These are phyloP conservation scores for Symmetrospora coprosmae DNA, from an alignment of 768 basidiomycete genomes.

Conservation along the genomic window DNA sequence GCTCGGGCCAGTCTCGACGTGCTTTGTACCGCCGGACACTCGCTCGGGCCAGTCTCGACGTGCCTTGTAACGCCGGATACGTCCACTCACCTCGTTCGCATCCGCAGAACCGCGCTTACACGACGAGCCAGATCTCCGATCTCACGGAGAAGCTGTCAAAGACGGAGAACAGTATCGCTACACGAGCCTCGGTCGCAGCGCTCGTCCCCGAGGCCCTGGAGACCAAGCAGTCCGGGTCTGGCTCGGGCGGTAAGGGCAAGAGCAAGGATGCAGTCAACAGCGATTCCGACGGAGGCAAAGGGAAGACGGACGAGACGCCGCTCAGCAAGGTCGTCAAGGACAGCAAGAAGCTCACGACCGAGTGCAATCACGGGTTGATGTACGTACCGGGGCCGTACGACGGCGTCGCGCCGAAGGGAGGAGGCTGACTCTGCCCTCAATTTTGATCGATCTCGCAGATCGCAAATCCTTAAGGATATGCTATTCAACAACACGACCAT, in stretches of 20 bases:
- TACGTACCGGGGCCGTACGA: background rate
- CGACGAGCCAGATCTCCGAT: slow-evolving; percentile 78
- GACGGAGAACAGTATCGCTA: slow-evolving; percentile 30
- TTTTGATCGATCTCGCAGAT: background rate
- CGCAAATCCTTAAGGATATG: slow-evolving; percentile 12
- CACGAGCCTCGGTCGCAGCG: slow-evolving; percentile 38
- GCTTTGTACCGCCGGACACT: background rate
- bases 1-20: too few species aligned
- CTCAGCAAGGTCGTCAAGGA: slow-evolving; percentile 82
- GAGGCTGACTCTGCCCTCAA: background rate
- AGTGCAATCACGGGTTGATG: slow-evolving; percentile 20
- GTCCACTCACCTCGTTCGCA: background rate
- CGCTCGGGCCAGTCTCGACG: background rate
- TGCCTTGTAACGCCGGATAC: background rate
- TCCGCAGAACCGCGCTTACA: slow-evolving; percentile 75
- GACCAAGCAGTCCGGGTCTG: slow-evolving; percentile 41
- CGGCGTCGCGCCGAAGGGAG: background rate
- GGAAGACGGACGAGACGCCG: slow-evolving; percentile 74
- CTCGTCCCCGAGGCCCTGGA: slow-evolving; percentile 44
- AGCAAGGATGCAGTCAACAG: slow-evolving; percentile 25
- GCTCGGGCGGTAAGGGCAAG: slow-evolving; percentile 39
- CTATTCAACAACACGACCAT: slow-evolving; percentile 6
- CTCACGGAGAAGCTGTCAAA: slow-evolving; percentile 64
- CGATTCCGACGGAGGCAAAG: slow-evolving; percentile 42
- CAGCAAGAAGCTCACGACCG: slow-evolving; percentile 41